A percentile compares a stretch with the other conserved stretches of the same genome.
Conservation (phyloP, 768 basidiomycete genomes). For the Hypholoma fasciculare region DNA sequence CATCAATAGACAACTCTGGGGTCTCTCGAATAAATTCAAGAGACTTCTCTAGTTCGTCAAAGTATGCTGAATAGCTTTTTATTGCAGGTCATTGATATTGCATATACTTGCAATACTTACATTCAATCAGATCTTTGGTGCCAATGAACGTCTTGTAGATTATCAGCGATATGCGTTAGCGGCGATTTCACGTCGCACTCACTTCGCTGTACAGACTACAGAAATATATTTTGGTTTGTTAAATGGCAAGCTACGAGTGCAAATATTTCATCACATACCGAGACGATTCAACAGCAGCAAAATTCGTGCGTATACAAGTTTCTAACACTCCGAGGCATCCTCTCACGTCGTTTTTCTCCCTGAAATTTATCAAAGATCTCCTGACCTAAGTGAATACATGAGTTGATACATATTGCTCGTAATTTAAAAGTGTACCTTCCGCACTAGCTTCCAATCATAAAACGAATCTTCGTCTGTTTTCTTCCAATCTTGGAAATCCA, state of each 20-base stretch:
- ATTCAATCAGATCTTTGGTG: constrained; percentile 88
- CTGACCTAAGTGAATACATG: constrained; percentile 49
- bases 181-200: constrained; percentile 33
- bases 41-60: constrained; percentile 74
- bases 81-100: constrained; percentile 3
- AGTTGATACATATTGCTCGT: neutral
- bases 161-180: constrained; percentile 1
- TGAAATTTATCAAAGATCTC: constrained; percentile 66
- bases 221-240: constrained; percentile 4
- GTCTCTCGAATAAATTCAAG: constrained; percentile 77
- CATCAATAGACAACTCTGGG: constrained; percentile 72
- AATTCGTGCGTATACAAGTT: constrained; percentile 88
- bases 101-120: constrained; percentile 35
- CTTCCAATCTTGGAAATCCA: constrained; percentile 93
- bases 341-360: constrained; percentile 79
- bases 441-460: constrained; percentile 89
- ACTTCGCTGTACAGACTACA: constrained; percentile 89
- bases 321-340: constrained; percentile 90
- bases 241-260: neutral
- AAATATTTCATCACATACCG: constrained; percentile 41
- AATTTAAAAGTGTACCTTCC: constrained; percentile 48
- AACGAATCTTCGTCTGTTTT: constrained; percentile 81
- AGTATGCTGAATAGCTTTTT: constrained; percentile 57
- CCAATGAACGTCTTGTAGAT: constrained; percentile 78
- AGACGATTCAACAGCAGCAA: constrained; percentile 88